phyloP scores from a whole-genome alignment of 768 basidiomycete genomes.

The Xanthoconium purpureum region DNA sequence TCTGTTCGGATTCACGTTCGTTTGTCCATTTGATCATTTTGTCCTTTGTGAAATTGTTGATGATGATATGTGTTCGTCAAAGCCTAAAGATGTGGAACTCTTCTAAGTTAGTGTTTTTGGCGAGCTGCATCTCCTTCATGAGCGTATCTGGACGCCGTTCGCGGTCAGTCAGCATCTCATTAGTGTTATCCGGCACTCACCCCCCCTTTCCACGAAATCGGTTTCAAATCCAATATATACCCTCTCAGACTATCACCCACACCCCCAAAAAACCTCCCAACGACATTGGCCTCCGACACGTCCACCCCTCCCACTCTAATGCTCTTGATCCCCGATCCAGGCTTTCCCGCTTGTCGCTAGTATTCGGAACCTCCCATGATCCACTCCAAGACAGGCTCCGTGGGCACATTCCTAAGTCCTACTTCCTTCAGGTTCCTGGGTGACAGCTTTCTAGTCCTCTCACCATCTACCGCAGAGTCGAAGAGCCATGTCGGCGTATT shows the following conservation, averaged over 20 bases:
- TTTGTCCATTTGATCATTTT: background rate
- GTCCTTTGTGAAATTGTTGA: background rate
- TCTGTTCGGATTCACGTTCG: background rate
- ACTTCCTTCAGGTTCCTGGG: slow-evolving; percentile 24
- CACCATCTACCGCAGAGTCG: slow-evolving; percentile 1
- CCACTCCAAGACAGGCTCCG: slow-evolving; percentile 30
- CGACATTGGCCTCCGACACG: slow-evolving; percentile 21
- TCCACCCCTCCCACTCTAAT: slow-evolving; percentile 30
- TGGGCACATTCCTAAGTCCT: slow-evolving; percentile 23
- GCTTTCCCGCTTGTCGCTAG: slow-evolving; percentile 6
- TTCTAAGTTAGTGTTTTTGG: slow-evolving; percentile 22
- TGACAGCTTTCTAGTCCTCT: slow-evolving; percentile 13
- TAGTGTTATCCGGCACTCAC: slow-evolving; percentile 15
- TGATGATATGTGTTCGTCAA: no score
- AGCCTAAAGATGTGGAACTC: slow-evolving; percentile 34
- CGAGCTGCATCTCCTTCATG: slow-evolving; percentile 27
- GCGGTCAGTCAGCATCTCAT: slow-evolving; percentile 6
- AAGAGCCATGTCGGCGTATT: slow-evolving; percentile 13
- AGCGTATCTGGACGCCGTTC: slow-evolving; percentile 16
- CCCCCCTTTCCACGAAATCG: slow-evolving; percentile 30
- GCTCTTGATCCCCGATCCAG: slow-evolving; percentile 16
- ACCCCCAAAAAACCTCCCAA: slow-evolving; percentile 26
- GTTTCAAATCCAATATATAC: slow-evolving; percentile 30
- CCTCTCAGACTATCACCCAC: slow-evolving; percentile 22
- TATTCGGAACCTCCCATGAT: slow-evolving; percentile 20